Percentiles rank a stretch among this genome's conserved stretches.
Evolutionary conservation across 306 rosid genomes (phyloP).

Genomic region (Dalbergia oliveri): DNA sequence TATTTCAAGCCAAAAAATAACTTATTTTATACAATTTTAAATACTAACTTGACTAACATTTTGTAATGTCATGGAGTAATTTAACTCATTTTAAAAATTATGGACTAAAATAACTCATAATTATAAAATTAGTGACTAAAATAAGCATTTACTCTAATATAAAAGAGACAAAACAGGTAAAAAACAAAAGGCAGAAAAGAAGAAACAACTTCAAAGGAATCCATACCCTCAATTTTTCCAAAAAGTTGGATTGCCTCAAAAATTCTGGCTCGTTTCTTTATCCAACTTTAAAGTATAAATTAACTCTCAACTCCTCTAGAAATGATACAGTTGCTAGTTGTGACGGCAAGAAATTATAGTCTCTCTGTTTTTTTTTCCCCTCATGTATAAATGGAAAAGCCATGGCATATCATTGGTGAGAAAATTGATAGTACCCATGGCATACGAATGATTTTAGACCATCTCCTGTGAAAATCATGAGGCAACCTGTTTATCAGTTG

Average conservation of each 20-base stretch:
- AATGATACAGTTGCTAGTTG: slow-evolving; percentile 46
- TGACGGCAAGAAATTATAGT: slow-evolving; percentile 35
- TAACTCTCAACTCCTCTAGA: slow-evolving; percentile 34
- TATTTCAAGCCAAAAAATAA: too few relatives aligned
- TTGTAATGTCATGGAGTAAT: too few relatives aligned
- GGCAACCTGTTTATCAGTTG: slow-evolving; percentile 72
- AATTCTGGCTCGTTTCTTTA: slow-evolving; percentile 65
- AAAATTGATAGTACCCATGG: slow-evolving; percentile 51
- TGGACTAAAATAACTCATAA: too few relatives aligned
- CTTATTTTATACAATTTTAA: too few relatives aligned
- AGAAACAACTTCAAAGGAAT: slow-evolving; percentile 41
- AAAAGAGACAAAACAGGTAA: neutral
- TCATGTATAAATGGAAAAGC: slow-evolving; percentile 51
- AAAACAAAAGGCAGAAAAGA: neutral
- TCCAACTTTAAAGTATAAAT: slow-evolving; percentile 57
- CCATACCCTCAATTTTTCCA: slow-evolving; percentile 52
- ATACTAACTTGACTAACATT: too few relatives aligned
- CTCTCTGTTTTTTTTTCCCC: slow-evolving; percentile 20
- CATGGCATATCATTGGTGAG: slow-evolving; percentile 45
- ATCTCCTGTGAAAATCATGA: slow-evolving; percentile 49
- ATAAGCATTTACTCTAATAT: too few relatives aligned
- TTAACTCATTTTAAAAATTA: too few relatives aligned
- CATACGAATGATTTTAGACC: slow-evolving; percentile 44
- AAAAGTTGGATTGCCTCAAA: slow-evolving; percentile 70
- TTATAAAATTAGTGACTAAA: too few relatives aligned